phyloP scores from a whole-genome alignment of 78 protist genomes.

The Dictyostelium firmibasis region DNA sequence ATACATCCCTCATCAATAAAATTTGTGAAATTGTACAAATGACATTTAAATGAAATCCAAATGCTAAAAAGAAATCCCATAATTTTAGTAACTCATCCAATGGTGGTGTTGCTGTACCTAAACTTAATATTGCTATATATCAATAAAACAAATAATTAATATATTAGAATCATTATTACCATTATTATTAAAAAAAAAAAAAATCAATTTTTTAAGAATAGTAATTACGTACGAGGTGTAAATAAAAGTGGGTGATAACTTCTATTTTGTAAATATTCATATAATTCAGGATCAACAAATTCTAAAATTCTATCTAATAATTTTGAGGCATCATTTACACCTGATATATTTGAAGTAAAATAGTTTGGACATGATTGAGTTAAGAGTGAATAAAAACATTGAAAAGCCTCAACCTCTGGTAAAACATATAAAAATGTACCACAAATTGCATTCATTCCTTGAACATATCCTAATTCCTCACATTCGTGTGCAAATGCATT shows the following conservation, averaged over 20 bases:
- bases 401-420: constrained; percentile 90
- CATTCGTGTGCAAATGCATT: constrained; percentile 50
- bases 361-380: constrained; percentile 60
- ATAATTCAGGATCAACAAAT: constrained; percentile 70
- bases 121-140: constrained; percentile 67
- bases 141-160: background rate
- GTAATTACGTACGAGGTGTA: constrained; percentile 39
- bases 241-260: constrained; percentile 39
- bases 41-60: constrained; percentile 85
- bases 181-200: background rate
- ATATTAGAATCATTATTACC: background rate
- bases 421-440: constrained; percentile 90
- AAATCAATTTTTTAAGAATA: no score
- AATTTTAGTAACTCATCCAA: constrained; percentile 79
- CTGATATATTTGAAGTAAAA: constrained; percentile 62
- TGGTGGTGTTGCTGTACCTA: constrained; percentile 82
- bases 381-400: constrained; percentile 40
- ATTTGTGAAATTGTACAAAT: constrained; percentile 81
- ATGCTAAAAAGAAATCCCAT: constrained; percentile 91
- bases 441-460: constrained; percentile 90
- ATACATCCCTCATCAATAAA: constrained; percentile 67
- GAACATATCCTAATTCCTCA: constrained; percentile 78
- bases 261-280: constrained; percentile 47
- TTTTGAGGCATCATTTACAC: constrained; percentile 81
- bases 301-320: constrained; percentile 59